phyloP scores from a whole-genome alignment of 192 early-diverging fungal species.

The Coemansia aciculifera region DNA sequence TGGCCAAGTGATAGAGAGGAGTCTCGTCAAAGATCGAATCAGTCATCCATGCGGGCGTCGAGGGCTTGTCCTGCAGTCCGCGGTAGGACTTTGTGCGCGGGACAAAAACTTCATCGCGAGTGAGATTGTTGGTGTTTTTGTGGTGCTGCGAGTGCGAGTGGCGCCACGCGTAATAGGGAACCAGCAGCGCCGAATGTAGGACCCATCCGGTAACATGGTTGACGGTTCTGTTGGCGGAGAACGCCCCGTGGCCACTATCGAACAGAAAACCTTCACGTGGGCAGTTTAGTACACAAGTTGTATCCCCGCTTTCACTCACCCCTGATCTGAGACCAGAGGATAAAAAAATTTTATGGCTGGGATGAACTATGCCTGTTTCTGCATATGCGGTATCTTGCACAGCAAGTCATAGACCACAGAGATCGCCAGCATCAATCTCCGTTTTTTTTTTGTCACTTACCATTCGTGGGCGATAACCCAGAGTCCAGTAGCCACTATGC shows the following conservation, averaged over 20 bases:
- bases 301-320: background rate
- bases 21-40: slow-evolving; percentile 71
- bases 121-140: slow-evolving; percentile 86
- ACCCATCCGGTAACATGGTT: slow-evolving; percentile 89
- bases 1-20: slow-evolving; percentile 67
- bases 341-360: background rate
- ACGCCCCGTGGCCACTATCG: slow-evolving; percentile 78
- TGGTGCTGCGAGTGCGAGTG: slow-evolving; percentile 91
- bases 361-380: background rate
- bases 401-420: background rate
- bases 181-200: slow-evolving; percentile 85
- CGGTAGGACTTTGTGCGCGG: slow-evolving; percentile 69
- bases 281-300: background rate
- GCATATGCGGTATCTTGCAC: background rate
- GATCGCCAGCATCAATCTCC: slow-evolving; percentile 5
- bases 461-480: slow-evolving; percentile 94
- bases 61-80: slow-evolving; percentile 56
- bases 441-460: slow-evolving; percentile 20
- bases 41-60: slow-evolving; percentile 50
- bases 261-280: slow-evolving; percentile 5
- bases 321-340: background rate
- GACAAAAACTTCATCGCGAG: slow-evolving; percentile 94
- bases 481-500: slow-evolving; percentile 81
- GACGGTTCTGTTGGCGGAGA: slow-evolving; percentile 80
- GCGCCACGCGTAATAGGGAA: slow-evolving; percentile 94